Base-by-base conservation (phyloP, 2,329 filamentous ascomycete species). In the Aureobasidium pullulans region DNA sequence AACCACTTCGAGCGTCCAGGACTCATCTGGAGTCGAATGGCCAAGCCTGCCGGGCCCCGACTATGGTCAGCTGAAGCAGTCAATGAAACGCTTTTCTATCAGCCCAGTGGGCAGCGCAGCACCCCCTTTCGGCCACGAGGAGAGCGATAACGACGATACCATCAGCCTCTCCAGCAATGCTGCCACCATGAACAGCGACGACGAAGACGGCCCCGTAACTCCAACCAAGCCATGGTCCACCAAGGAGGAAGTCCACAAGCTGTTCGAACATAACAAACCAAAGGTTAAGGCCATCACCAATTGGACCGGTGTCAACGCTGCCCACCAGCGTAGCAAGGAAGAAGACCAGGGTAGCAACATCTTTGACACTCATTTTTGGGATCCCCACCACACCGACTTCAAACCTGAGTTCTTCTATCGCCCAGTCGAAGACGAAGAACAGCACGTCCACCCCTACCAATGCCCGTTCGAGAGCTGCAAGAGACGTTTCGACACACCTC, bases 401-500 rank as follows among this genome's bases (percentile, higher is more conserved):
- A 75, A 79, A 43, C 69, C 75, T 1, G 69, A 73, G 1, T 70
- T 71, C 6, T 85, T 84, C 72, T 39, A 57, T 34, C 34, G 36
- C 5, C 54, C 54, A 9, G 32, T 31, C 37, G 15, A 11, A 4
- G 40, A 28, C 40, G 19, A 46, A 77, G 71, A 47, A 10, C 11
- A 5, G 7, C 7, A 5, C 2, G 37, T 32, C 19, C 46, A 34
- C 1, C 13, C 46, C 10, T 87, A 77, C 71, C 73, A 70, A 57
- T 87, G 84, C 58, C 84, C 84, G 0, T 76, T 80, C 59, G 62
- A 64, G 1, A 64, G 68, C 3, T 87, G 84, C 77, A 70, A 72
- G 11, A 46, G 66, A 36, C 68, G 70, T 36, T 73, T 71, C 56
- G 58, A 60, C 1, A 66, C 61, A 13, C 62, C 61, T 29, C 39